Evolutionary conservation across 495 filamentous ascomycete species (phyloP), one percentile per base, ranked within the genome.

Genomic region (Xylaria castorea): DNA sequence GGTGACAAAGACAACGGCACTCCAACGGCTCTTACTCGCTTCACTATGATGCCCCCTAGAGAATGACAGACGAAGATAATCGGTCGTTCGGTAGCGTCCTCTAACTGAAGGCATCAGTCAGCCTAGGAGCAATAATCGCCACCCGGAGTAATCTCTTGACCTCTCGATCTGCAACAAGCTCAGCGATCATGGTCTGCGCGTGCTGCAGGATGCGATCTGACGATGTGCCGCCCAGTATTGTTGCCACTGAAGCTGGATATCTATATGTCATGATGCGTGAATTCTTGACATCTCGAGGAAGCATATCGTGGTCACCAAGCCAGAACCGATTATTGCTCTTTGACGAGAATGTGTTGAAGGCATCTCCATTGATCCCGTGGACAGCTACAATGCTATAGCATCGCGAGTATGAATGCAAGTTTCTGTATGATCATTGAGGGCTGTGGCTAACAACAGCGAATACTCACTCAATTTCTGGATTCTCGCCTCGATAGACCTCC

Each of bases 351-450:
- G 79, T 73, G 44, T 51, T 48, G n/a, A 53, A 60, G 22, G 72
- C 62, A 50, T 77, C 74, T 9, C 81, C 81, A 70, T 80, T 78
- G 40, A 83, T 77, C 3, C 81, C 81, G 62, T 82, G 81, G 18
- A 83, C 81, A 20, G 80, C 78, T 30, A 82, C 77, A 63, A 83
- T 81, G 62, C 80, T 78, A 67, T 36, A 11, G 30, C 40, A 38
- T 42, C 20, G 30, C 55, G 38, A 42, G 36, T 25, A 16, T 65
- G 50, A 71, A 68, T 57, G 30, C 8, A 36, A 40, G 27, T 36
- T 30, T 57, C 66, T 40, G 12, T 40, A 55, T 25, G n/a, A 55
- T 22, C 7, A n/a, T n/a, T 51, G 27, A n/a, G 22, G 38, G 36
- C 34, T 18, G 1, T 53, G 6, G 12, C 20, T 27, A 44, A 25